Evolutionary conservation across 176 grass and related monocot species (phyloP), one percentile per base, ranked within the genome.

Genomic region (Themeda triandra): DNA sequence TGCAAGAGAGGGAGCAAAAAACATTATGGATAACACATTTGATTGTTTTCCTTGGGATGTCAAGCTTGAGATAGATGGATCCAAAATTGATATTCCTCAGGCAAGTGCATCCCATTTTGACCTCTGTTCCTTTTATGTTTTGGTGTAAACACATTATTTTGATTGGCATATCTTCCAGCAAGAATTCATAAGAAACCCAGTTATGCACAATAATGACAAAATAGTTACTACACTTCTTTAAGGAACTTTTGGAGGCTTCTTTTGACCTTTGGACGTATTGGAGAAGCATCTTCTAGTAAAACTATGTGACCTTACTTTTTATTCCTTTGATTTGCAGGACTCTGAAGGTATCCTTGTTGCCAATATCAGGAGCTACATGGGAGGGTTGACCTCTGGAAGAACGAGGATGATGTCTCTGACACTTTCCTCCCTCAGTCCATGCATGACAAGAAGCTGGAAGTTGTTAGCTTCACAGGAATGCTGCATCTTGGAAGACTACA

Each of bases 1-100:
- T 79, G 96, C 96, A 83, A 98, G 66, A 89, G 95, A 98, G 89
- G 93, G 96, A n/a, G 96, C 96, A 63, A 98, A 93, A 86, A 93
- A 90, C 82, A 95, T 98, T 33, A 98, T 98, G 96, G 96, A 93
- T 77, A 87, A 87, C 71, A 93, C 85, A 37, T 98, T 98, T 87
- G 87, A 90, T 66, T 87, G 95, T 76, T 92, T 98, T 69, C 92
- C 91, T 45, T 89, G 81, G 82, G 93, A 93, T 82, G 92, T 98
- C 82, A 93, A 90, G 70, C 87, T 98, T 15, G 89, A 90, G 85
- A 90, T 98, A 81, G 96, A 98, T 93, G 96, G 93, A 62, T 79
- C 89, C 17, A 86, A 90, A 59, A 69, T 95, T 62, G 86, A 93
- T 80, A 87, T 98, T 78, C 96, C 96, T 93, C 83, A 98, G 91